A percentile compares a stretch with the other conserved stretches of the same genome.
Conservation (phyloP, 768 basidiomycete genomes). For the Kwoniella sp. region DNA sequence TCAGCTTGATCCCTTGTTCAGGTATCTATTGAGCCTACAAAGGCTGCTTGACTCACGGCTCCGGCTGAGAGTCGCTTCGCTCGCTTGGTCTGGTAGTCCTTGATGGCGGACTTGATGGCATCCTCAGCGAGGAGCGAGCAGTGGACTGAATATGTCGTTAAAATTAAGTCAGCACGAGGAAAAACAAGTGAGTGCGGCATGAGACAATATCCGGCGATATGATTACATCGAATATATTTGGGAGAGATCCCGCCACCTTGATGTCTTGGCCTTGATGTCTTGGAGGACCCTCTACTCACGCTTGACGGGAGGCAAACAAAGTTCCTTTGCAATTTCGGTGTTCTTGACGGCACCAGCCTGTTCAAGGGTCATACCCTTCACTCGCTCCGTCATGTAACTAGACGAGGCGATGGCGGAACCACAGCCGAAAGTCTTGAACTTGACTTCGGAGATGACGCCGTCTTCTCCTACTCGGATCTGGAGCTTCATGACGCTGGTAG, state of each 20-base stretch:
- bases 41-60: constrained; percentile 48
- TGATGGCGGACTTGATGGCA: constrained; percentile 95
- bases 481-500: constrained; percentile 81
- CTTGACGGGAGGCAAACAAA: constrained; percentile 93
- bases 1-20: background rate
- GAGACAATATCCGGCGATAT: background rate
- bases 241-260: background rate
- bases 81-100: constrained; percentile 89
- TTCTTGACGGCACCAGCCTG: constrained; percentile 97
- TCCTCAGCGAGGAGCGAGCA: constrained; percentile 89
- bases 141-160: constrained; percentile 51
- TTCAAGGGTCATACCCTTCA: constrained; percentile 89
- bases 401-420: constrained; percentile 92
- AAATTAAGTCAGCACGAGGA: background rate
- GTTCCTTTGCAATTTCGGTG: constrained; percentile 97
- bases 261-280: too few relatives aligned
- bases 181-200: too few relatives aligned
- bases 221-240: background rate
- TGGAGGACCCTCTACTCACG: constrained; percentile 44
- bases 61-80: constrained; percentile 58
- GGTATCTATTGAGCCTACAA: too few relatives aligned
- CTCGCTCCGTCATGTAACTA: constrained; percentile 98
- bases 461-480: constrained; percentile 96
- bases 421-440: constrained; percentile 99
- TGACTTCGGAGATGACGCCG: constrained; percentile 89